Conservation (phyloP, 148 eudicot species). For the Rhododendron simsii region DNA sequence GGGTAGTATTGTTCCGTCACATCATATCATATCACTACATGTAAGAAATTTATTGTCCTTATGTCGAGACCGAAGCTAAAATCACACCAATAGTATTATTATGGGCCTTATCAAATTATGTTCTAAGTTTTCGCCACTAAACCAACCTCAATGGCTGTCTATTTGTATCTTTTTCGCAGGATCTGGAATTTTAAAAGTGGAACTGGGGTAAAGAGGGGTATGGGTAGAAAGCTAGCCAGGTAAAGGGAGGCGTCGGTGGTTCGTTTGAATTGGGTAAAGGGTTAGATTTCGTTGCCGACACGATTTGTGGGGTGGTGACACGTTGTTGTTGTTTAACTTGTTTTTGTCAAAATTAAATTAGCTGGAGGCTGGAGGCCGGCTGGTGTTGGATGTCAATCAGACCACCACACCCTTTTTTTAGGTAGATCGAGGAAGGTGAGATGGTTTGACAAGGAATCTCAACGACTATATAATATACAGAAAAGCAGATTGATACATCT, state of each 20-base stretch:
- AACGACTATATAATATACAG: neutral
- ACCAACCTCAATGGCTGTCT: too few relatives aligned
- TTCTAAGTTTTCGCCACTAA: too few relatives aligned
- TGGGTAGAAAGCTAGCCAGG: neutral
- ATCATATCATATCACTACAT: too few relatives aligned
- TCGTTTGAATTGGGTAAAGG: neutral
- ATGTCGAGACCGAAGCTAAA: too few relatives aligned
- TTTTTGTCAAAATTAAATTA: neutral
- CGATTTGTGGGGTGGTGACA: neutral
- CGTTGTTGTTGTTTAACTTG: neutral
- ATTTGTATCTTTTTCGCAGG: too few relatives aligned
- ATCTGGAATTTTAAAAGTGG: too few relatives aligned
- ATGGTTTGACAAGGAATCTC: conserved; percentile 6
- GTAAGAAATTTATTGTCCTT: too few relatives aligned
- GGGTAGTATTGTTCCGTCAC: too few relatives aligned
- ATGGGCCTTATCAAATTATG: too few relatives aligned
- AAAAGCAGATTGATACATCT: neutral
- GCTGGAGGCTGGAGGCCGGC: neutral
- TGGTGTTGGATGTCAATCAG: neutral
- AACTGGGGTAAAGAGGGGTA: too few relatives aligned
- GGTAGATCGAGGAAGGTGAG: neutral
- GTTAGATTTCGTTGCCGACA: neutral
- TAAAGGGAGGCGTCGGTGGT: neutral
- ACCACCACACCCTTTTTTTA: neutral
- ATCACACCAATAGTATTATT: too few relatives aligned